These are phyloP conservation scores for Phytopythium delawarense DNA, from an alignment of 352 stramenopile genomes.

Conservation along the genomic window DNA sequence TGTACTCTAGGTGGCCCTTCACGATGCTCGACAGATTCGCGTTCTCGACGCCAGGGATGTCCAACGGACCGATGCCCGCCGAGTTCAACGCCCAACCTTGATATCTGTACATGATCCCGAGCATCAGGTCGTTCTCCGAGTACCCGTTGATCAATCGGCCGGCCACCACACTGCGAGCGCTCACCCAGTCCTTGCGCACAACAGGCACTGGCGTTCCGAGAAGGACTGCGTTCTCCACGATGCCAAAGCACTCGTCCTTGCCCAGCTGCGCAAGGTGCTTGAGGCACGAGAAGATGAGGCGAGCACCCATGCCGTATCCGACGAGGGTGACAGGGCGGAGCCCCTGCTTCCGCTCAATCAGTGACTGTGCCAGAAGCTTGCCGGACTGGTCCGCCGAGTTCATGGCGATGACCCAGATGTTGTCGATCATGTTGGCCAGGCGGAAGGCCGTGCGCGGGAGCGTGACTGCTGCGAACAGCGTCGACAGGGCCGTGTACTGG, in stretches of 20 bases:
- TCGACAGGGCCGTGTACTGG: conserved; percentile 66
- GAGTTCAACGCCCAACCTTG: conserved; percentile 80
- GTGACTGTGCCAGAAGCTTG: conserved; percentile 65
- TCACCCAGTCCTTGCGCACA: conserved; percentile 58
- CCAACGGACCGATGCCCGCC: conserved; percentile 61
- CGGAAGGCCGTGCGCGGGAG: conserved; percentile 69
- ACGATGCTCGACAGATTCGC: conserved; percentile 80
- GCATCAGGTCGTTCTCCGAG: conserved; percentile 88
- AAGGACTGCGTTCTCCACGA: conserved; percentile 88
- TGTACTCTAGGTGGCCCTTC: conserved; percentile 82
- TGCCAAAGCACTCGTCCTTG: conserved; percentile 56
- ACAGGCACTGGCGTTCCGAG: conserved; percentile 76
- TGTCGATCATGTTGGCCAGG: conserved; percentile 78
- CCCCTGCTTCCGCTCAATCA: conserved; percentile 63
- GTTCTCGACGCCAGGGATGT: conserved; percentile 76
- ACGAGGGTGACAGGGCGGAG: conserved; percentile 86
- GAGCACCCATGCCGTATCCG: conserved; percentile 87
- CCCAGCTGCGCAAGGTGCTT: conserved; percentile 74
- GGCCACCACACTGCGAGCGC: conserved; percentile 65
- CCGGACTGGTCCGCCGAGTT: conserved; percentile 66
- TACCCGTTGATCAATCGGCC: conserved; percentile 90
- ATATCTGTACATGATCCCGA: conserved; percentile 89
- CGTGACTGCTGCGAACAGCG: conserved; percentile 69
- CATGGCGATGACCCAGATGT: conserved; percentile 82
- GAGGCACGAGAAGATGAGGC: conserved; percentile 88